Base-by-base conservation (phyloP, 352 stramenopile species). In the Globisporangium nunn region DNA sequence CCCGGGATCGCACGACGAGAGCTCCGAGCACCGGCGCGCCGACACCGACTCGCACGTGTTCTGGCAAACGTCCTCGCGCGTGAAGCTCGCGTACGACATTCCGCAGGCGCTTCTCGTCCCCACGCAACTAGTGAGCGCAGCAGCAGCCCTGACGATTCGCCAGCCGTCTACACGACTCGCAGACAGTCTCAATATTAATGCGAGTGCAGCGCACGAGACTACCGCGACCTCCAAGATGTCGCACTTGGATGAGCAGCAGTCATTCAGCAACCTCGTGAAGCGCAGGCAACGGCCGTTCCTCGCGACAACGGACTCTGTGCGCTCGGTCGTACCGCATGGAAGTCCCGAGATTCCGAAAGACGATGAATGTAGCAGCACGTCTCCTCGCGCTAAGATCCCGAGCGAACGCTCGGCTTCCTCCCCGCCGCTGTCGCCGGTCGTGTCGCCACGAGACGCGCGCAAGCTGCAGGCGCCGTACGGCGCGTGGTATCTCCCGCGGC, bases 401-500 rank as follows among this genome's bases (percentile, higher is more conserved):
- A 8, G 15, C n/a, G 31, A 28, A 43, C 11, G n/a, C 1, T 18
- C 29, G 17, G 7, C 30, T 7, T 28, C 41, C 7, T 49, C 29
- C 8, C 52, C n/a, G 37, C 52, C 47, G 11, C 45, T 54, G 40
- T 50, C 55, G 28, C 55, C 55, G 3, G 17, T 55, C 11, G 28
- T 55, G 28, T 45, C 55, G 6, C 55, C 55, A 2, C 47, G 55
- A 28, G 55, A 61, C n/a, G 47, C 30, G 8, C 55, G 48, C 45
- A 61, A 61, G 29, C 17, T 54, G 12, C 60, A 72, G 51, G 49
- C 61, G 1, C 50, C 64, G 5, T 87, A 87, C 50, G 77, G 77
- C 11, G 70, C 75, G 23, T 85, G 78, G 78, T 88, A 88, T 48
- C 56, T 85, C 8, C 78, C 78, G 0, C 66, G 65, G 6, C 60